Base-by-base conservation (phyloP, 495 filamentous ascomycete species). In the Xylaria curta region DNA sequence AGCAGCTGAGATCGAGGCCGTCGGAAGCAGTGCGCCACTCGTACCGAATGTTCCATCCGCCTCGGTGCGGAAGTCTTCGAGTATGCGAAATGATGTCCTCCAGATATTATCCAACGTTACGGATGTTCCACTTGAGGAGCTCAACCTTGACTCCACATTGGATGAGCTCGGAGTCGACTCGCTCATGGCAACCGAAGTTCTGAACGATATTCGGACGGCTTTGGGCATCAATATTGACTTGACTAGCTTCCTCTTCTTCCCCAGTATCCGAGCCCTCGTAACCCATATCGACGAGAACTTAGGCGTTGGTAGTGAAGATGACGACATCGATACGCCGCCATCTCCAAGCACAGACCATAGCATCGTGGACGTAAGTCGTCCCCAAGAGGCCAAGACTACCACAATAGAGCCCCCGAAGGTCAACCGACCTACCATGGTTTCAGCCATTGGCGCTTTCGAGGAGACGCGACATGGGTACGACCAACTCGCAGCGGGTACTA, bases 101-200 rank as follows among this genome's bases (percentile, higher is more conserved):
- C 70, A 67, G 62, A 59, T 68, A 4, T 42, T 72, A 10, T 61
- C 62, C 19, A 36, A 68, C 49, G 62, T 66, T 1, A 65, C 62
- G 2, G 62, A 65, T 7, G 40, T 65, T 19, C 62, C 62, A 5
- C 42, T 65, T 1, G 24, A 49, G 15, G 42, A 80, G 17, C 60
- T 76, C 38, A 53, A 44, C 24, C 36, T 44, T 9, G 46, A 68
- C 12, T 61, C 72, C n/a, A 70, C 56, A 3, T 36, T 77, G 38
- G 51, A 31, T 4, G 79, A 82, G 17, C 74, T 84, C n/a, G 82
- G 82, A 10, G 74, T 84, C 12, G 82, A 83, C 47, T 84, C 82
- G 21, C 68, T 84, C 12, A 66, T 76, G 74, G 72, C 63, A 1
- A 78, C 74, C 13, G 78, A 81, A 47, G 65, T 78, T 2, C 49